phyloP scores from a whole-genome alignment of 208 protist genomes.

The Hexamita inflata region DNA sequence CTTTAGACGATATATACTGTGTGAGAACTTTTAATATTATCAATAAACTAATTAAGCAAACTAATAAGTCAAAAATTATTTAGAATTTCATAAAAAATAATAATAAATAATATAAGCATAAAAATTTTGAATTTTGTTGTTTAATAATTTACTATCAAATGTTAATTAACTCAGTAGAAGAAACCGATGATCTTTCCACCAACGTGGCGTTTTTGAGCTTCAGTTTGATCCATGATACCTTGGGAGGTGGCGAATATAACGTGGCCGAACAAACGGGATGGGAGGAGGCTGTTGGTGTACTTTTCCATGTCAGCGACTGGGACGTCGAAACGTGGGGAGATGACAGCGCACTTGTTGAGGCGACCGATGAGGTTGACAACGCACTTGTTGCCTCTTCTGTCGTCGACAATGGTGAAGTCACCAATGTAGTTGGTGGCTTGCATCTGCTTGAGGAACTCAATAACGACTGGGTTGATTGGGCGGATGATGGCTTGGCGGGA shows the following conservation, averaged over 20 bases:
- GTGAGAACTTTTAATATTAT: too few relatives aligned
- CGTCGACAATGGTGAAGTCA: constrained; percentile 99
- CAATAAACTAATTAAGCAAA: too few relatives aligned
- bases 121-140: too few relatives aligned
- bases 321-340: constrained; percentile 94
- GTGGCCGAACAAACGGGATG: constrained; percentile 98
- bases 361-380: constrained; percentile 97
- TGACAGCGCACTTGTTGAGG: constrained; percentile 99
- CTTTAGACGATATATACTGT: too few relatives aligned
- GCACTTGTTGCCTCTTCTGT: constrained; percentile 97
- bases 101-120: too few relatives aligned
- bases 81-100: too few relatives aligned
- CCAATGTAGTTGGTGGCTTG: constrained; percentile 99
- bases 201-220: constrained; percentile 86
- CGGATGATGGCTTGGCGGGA: constrained; percentile 97
- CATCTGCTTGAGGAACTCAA: constrained; percentile 99
- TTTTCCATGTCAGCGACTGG: constrained; percentile 78
- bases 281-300: constrained; percentile 93
- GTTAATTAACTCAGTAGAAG: constrained; percentile 98
- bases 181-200: constrained; percentile 99
- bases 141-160: too few relatives aligned
- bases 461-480: constrained; percentile 94
- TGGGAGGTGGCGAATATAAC: constrained; percentile 97
- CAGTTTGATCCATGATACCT: constrained; percentile 99
- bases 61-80: too few relatives aligned